Percentiles rank a stretch among this genome's conserved stretches.
phyloP scores from a whole-genome alignment of 2,329 filamentous ascomycete genomes.

The Magnaporthiopsis incrustans region DNA sequence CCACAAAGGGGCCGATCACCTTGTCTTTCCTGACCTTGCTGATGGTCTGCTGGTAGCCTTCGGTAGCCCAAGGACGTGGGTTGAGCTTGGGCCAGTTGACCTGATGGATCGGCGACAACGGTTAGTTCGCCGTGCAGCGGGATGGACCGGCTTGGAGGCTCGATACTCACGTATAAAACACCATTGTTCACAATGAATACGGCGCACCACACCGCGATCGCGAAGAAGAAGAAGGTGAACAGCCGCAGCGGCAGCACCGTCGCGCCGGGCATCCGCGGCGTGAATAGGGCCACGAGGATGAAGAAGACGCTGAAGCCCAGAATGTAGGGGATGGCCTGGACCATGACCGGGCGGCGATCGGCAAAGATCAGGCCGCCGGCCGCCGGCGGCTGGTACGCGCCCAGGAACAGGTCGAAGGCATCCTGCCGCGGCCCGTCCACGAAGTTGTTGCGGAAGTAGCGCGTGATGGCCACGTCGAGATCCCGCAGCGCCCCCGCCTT shows the following conservation, averaged over 20 bases:
- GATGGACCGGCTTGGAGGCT: background rate
- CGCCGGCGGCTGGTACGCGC: conserved; percentile 69
- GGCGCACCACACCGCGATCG: conserved; percentile 60
- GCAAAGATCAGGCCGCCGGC: conserved; percentile 72
- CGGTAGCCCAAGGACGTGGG: conserved; percentile 74
- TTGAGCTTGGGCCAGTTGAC: conserved; percentile 98
- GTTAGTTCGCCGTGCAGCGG: background rate
- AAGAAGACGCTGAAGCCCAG: conserved; percentile 81
- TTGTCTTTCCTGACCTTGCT: conserved; percentile 74
- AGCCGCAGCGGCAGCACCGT: conserved; percentile 74
- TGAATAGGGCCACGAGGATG: conserved; percentile 66
- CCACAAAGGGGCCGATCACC: conserved; percentile 68
- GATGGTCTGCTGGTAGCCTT: conserved; percentile 84
- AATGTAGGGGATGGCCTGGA: conserved; percentile 91
- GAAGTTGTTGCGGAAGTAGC: conserved; percentile 94
- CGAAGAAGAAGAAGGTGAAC: conserved; percentile 72
- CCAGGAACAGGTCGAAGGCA: conserved; percentile 89
- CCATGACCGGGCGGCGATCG: conserved; percentile 75
- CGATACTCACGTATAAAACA: conserved; percentile 78
- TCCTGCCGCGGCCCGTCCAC: conserved; percentile 89
- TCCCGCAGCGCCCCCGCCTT: conserved; percentile 80
- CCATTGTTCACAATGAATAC: conserved; percentile 78
- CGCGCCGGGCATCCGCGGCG: conserved; percentile 61
- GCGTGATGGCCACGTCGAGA: conserved; percentile 75
- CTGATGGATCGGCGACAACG: conserved; percentile 35